Percentiles rank a stretch among this genome's conserved stretches.
Conservation (phyloP, 495 filamentous ascomycete species). For the Neohortaea acidophila region DNA sequence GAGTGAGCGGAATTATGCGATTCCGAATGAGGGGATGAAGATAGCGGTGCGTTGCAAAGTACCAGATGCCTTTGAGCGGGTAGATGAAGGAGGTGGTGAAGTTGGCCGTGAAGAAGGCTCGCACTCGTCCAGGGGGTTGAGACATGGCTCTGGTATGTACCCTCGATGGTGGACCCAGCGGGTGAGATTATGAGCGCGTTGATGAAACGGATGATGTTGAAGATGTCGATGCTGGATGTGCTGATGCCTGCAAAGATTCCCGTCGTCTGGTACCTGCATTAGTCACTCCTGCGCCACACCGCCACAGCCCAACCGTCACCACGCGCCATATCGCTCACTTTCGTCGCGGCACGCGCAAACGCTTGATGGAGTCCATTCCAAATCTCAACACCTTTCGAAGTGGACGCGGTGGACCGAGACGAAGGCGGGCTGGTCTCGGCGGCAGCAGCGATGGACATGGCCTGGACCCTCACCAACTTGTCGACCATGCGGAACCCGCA, state of each 20-base stretch:
- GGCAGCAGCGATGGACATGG: neutral
- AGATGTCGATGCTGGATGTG: no score
- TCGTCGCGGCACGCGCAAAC: no score
- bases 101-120: constrained; percentile 6
- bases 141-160: no score
- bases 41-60: constrained; percentile 43
- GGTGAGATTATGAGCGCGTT: no score
- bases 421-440: constrained; percentile 3
- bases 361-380: constrained; percentile 13
- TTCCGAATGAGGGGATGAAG: constrained; percentile 47
- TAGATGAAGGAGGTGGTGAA: constrained; percentile 14
- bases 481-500: constrained; percentile 1
- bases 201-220: no score
- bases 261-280: no score
- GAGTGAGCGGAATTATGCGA: constrained; percentile 41
- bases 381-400: constrained; percentile 12
- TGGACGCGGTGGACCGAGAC: constrained; percentile 6
- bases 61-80: constrained; percentile 35
- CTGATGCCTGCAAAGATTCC: no score
- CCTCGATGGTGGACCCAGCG: no score
- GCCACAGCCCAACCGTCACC: no score
- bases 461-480: neutral
- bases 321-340: no score
- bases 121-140: no score
- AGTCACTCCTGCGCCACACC: no score